Evolutionary conservation across 2,329 filamentous ascomycete species (phyloP).

Genomic region (Pseudopyrenochaeta lycopersici): DNA sequence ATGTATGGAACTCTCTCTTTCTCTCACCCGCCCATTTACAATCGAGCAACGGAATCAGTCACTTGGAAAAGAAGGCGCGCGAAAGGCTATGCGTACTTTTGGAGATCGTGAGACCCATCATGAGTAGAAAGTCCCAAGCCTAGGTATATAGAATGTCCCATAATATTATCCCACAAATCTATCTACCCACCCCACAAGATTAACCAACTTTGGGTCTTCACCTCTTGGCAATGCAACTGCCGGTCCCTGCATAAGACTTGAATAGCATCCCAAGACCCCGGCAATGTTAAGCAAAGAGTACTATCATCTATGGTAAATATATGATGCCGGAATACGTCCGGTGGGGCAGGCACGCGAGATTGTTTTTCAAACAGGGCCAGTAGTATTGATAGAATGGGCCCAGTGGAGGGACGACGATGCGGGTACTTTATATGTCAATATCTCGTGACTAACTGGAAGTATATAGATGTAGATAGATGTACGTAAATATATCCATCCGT

Average conservation of each 20-base stretch:
- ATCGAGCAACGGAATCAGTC: too few relatives aligned
- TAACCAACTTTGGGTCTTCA: not conserved
- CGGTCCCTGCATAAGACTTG: not conserved
- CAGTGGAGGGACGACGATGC: too few relatives aligned
- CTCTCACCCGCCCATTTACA: too few relatives aligned
- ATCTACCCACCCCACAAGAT: not conserved
- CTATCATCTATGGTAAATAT: not conserved
- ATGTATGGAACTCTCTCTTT: too few relatives aligned
- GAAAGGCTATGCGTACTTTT: too few relatives aligned
- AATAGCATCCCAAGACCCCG: conserved; percentile 3
- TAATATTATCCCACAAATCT: not conserved
- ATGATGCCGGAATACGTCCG: conserved; percentile 10
- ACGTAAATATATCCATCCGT: not conserved
- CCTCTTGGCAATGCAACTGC: conserved; percentile 7
- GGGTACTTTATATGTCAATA: too few relatives aligned
- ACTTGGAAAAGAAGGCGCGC: too few relatives aligned
- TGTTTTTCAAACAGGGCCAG: too few relatives aligned
- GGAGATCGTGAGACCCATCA: too few relatives aligned
- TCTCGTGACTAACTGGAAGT: too few relatives aligned
- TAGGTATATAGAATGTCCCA: not conserved
- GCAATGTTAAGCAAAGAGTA: not conserved
- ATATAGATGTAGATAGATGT: not conserved
- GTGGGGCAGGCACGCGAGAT: conserved; percentile 7
- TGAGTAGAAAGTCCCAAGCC: too few relatives aligned
- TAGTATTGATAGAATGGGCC: too few relatives aligned